Conservation (phyloP, 164 flowering plant genomes). For the Pachysandra terminalis region DNA sequence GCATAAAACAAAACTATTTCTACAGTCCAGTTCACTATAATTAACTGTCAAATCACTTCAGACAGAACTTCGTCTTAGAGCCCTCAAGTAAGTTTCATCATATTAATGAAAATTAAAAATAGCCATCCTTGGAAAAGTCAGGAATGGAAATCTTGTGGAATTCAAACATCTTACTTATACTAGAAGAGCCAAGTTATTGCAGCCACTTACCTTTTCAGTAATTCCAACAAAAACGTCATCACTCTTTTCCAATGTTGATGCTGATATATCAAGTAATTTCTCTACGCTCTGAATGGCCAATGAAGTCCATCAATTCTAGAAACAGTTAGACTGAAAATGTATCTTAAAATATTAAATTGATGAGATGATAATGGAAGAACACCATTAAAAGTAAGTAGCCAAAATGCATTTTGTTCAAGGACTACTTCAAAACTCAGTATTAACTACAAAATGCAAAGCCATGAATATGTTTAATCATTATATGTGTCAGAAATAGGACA, state of each 20-base stretch:
- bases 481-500: too few relatives aligned
- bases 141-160: too few relatives aligned
- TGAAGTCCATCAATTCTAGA: conserved; percentile 3
- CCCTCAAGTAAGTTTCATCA: too few relatives aligned
- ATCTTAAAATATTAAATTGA: not conserved
- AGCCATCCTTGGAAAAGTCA: too few relatives aligned
- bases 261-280: conserved; percentile 43
- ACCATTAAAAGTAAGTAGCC: not conserved
- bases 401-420: too few relatives aligned
- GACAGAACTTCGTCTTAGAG: too few relatives aligned
- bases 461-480: not conserved
- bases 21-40: too few relatives aligned
- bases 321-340: not conserved
- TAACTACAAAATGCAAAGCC: not conserved
- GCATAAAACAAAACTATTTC: not conserved
- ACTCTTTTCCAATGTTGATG: conserved; percentile 23
- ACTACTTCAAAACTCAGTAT: too few relatives aligned
- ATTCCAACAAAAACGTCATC: conserved; percentile 18
- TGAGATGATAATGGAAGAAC: conserved; percentile 1
- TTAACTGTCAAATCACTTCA: too few relatives aligned
- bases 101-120: too few relatives aligned
- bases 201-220: conserved; percentile 29
- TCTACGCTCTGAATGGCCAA: conserved; percentile 52
- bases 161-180: too few relatives aligned
- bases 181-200: too few relatives aligned